Base-by-base conservation (phyloP, 2,329 filamentous ascomycete species). In the Geoglossum cookeanum region DNA sequence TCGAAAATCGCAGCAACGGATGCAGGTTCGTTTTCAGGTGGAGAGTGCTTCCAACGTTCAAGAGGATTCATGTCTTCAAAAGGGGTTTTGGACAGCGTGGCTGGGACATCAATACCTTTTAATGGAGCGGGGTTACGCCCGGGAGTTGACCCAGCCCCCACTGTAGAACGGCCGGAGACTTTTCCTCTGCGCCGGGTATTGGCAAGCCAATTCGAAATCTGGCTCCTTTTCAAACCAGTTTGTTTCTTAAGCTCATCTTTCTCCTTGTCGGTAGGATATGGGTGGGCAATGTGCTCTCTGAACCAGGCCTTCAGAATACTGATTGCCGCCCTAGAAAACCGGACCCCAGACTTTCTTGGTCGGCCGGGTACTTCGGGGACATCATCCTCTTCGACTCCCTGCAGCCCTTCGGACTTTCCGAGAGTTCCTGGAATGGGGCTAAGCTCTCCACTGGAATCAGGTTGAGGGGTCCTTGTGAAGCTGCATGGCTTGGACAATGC, bases 191-290 rank as follows among this genome's bases (percentile, higher is more conserved):
- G 80, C 48, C 89, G 81, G 58, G 88, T 88, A 68, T 95, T 95
- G 59, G 89, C 89, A 52, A 95, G 79, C 89, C 89, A 95, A 67
- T 94, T 94, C 9, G 83, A 84, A 63, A 95, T 91, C 65, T 96
- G 90, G 13, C 78, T 84, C 64, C 87, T 81, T 67, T 81, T 89
- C 45, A 96, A 75, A 6, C 88, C 87, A 0, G 89, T 95, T 63
- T 85, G 78, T 52, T 78, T 76, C 68, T 88, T 84, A 30, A 96
- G 74, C 60, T 80, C 78, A 62, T 89, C 85, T 65, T 91, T 94
- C 66, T 95, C 87, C 59, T 88, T 82, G 48, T 94, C 88, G 37
- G 81, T 90, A 4, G 90, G 89, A 66, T 95, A 96, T 0, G 89
- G 90, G 63, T 94, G 86, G 56, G 85, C 78, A 64, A 79, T 79